phyloP scores from a whole-genome alignment of 768 basidiomycete genomes.

The Phanerodontia chrysosporium region DNA sequence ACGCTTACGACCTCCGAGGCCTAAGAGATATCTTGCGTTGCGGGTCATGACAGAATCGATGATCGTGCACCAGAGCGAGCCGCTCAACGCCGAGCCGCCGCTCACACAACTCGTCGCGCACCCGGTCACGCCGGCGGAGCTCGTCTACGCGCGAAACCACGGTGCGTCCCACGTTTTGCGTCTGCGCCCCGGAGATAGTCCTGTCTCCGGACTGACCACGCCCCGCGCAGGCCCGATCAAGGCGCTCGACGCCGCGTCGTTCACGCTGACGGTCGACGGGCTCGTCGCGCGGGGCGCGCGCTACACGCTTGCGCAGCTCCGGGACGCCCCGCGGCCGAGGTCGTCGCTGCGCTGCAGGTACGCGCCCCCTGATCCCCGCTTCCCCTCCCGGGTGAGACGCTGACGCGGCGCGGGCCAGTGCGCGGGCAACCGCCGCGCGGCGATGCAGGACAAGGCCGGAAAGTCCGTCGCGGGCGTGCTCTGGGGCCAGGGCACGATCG shows the following conservation, averaged over 20 bases:
- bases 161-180: background rate
- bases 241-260: slow-evolving; percentile 18
- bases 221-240: slow-evolving; percentile 17
- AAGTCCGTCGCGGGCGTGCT: slow-evolving; percentile 22
- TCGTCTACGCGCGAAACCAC: slow-evolving; percentile 5
- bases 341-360: slow-evolving; percentile 57
- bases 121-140: background rate
- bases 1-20: too few species aligned
- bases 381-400: too few species aligned
- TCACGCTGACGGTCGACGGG: slow-evolving; percentile 26
- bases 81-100: background rate
- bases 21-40: too few species aligned
- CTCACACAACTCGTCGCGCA: too few species aligned
- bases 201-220: background rate
- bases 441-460: slow-evolving; percentile 15
- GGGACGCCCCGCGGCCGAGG: slow-evolving; percentile 15
- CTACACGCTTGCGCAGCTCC: slow-evolving; percentile 23
- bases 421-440: slow-evolving; percentile 23
- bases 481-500: slow-evolving; percentile 55
- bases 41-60: background rate
- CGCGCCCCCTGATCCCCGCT: background rate
- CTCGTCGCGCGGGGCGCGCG: slow-evolving; percentile 13
- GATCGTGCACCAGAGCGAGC: background rate
- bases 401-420: slow-evolving; percentile 14
- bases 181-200: background rate